Conservation (phyloP, 139 green algal genomes). For the Trebouxia sp. region DNA sequence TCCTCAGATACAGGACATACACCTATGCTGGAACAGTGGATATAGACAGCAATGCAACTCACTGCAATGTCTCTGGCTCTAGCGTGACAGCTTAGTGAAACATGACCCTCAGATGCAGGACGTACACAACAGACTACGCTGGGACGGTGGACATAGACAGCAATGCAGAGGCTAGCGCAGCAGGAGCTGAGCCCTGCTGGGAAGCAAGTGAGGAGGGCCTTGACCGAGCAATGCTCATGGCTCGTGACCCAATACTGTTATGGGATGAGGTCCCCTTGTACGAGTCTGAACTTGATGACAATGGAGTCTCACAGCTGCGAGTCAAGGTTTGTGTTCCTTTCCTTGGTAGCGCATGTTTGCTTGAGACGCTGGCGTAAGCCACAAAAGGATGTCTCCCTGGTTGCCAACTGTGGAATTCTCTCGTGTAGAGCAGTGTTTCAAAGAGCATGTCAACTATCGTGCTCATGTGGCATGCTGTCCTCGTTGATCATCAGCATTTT, state of each 20-base stretch:
- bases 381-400: too few relatives aligned
- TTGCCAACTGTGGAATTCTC: too few relatives aligned
- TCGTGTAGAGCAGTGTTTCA: too few relatives aligned
- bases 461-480: too few relatives aligned
- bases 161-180: background rate
- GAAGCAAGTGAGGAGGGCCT: conserved; percentile 45
- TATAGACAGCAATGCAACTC: background rate
- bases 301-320: conserved; percentile 66
- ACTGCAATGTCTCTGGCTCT: background rate
- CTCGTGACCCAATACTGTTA: conserved; percentile 87
- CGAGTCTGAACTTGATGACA: conserved; percentile 93
- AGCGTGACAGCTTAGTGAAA: background rate
- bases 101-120: conserved; percentile 56
- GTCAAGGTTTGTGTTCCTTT: conserved; percentile 40
- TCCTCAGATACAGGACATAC: too few relatives aligned
- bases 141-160: conserved; percentile 45
- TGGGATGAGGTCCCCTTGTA: conserved; percentile 85
- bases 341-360: background rate
- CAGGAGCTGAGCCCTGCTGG: conserved; percentile 33
- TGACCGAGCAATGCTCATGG: conserved; percentile 76
- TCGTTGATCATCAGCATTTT: background rate
- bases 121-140: conserved; percentile 82
- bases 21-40: background rate
- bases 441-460: too few relatives aligned
- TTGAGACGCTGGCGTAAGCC: background rate